These are phyloP conservation scores for Pseudogymnoascus sp. DNA, from an alignment of 2,329 filamentous ascomycete genomes.

Conservation along the genomic window DNA sequence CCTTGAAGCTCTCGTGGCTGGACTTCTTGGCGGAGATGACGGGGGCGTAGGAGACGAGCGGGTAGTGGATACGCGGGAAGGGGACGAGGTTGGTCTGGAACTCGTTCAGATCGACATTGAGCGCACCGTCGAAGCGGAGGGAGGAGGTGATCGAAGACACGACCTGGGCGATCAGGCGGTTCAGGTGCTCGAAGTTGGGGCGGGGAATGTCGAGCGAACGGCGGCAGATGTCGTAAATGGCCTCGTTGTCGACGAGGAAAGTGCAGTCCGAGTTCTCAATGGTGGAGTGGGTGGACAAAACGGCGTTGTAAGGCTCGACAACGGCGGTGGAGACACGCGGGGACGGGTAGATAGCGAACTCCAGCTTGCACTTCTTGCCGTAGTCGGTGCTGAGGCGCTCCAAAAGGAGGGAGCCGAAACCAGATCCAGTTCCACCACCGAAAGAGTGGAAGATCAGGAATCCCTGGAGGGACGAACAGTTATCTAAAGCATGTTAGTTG, in stretches of 20 bases:
- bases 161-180: constrained; percentile 59
- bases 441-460: constrained; percentile 64
- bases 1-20: constrained; percentile 59
- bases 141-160: constrained; percentile 60
- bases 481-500: constrained; percentile 37
- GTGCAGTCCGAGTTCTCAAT: constrained; percentile 62
- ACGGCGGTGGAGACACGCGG: constrained; percentile 58
- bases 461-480: constrained; percentile 57
- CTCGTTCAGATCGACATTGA: constrained; percentile 61
- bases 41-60: constrained; percentile 56
- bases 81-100: constrained; percentile 64
- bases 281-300: constrained; percentile 48
- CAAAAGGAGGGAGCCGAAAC: constrained; percentile 56
- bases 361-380: constrained; percentile 61
- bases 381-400: constrained; percentile 58
- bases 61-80: constrained; percentile 60
- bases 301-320: constrained; percentile 61
- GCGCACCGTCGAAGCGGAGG: constrained; percentile 55
- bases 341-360: constrained; percentile 58
- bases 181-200: constrained; percentile 56
- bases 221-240: constrained; percentile 60
- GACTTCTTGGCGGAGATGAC: constrained; percentile 53
- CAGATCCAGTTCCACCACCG: constrained; percentile 59
- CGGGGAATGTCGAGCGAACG: constrained; percentile 57
- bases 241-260: constrained; percentile 61